Percentiles rank a stretch among this genome's conserved stretches.
These are phyloP conservation scores for Citrus reticulata DNA, from an alignment of 345 rosid species.

Conservation along the genomic window DNA sequence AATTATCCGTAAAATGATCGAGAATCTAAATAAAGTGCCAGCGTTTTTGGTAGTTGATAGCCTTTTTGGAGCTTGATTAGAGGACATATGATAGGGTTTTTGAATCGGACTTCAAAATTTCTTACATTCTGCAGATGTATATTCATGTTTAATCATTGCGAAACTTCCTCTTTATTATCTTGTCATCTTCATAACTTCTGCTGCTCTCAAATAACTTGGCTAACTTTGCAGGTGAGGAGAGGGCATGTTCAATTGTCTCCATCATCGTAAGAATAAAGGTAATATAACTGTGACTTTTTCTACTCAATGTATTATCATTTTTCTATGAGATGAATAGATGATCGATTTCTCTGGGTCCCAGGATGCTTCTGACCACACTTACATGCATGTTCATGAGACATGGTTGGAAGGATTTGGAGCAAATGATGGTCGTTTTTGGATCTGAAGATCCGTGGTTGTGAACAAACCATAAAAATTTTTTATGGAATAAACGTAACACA, in stretches of 20 bases:
- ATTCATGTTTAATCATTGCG: neutral
- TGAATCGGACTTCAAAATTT: neutral
- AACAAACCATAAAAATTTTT: constrained; percentile 1
- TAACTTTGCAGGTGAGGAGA: constrained; percentile 51
- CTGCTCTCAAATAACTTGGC: neutral
- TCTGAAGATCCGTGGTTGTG: constrained; percentile 17
- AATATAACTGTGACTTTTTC: constrained; percentile 3
- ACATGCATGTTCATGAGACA: constrained; percentile 61
- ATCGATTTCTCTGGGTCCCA: constrained; percentile 15
- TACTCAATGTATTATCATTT: neutral
- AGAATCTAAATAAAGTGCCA: neutral
- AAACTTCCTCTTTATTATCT: neutral
- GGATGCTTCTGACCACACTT: constrained; percentile 35
- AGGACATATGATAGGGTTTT: neutral
- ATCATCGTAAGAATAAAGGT: constrained; percentile 54
- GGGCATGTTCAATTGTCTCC: constrained; percentile 52
- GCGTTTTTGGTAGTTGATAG: neutral
- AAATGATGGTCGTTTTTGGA: constrained; percentile 47
- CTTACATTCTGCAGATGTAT: too few species aligned
- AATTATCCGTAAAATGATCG: neutral
- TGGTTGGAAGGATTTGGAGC: constrained; percentile 56
- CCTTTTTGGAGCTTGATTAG: neutral
- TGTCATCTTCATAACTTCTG: neutral
- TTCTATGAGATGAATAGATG: neutral
- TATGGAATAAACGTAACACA: neutral